Evolutionary conservation across 306 rosid genomes (phyloP).

Genomic region (Betula pendula): DNA sequence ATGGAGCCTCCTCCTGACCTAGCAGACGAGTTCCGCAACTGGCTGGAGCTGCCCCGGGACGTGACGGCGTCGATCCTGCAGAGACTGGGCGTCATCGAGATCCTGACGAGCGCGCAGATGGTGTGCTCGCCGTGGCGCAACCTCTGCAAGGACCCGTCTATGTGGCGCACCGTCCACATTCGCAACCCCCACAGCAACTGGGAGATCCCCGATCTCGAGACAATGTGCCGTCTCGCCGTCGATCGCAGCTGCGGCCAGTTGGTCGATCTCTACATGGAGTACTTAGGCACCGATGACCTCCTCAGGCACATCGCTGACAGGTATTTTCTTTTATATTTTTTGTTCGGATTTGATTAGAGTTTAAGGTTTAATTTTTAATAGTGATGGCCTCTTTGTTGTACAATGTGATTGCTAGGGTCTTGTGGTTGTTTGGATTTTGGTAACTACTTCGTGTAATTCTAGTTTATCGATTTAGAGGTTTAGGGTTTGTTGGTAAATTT

Average conservation of each 20-base stretch:
- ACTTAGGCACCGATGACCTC: slow-evolving; percentile 41
- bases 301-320: slow-evolving; percentile 44
- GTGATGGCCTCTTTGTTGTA: too few species aligned
- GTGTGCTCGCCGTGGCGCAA: slow-evolving; percentile 62
- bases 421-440: too few species aligned
- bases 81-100: slow-evolving; percentile 43
- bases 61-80: slow-evolving; percentile 43
- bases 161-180: slow-evolving; percentile 58
- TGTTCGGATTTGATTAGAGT: neutral
- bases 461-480: too few species aligned
- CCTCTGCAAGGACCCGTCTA: slow-evolving; percentile 50
- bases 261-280: slow-evolving; percentile 37
- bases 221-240: slow-evolving; percentile 49
- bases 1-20: neutral
- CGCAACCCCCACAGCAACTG: neutral
- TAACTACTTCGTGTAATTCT: too few species aligned
- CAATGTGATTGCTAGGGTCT: too few species aligned
- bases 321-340: slow-evolving; percentile 27
- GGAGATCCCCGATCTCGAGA: neutral
- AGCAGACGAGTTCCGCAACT: slow-evolving; percentile 19
- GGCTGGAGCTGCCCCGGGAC: slow-evolving; percentile 62
- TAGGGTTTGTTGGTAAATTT: too few species aligned
- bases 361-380: too few species aligned
- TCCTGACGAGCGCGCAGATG: slow-evolving; percentile 34
- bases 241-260: slow-evolving; percentile 53